Conservation (phyloP, 805 yeast species). For the Jamesozyma spencerorum region DNA sequence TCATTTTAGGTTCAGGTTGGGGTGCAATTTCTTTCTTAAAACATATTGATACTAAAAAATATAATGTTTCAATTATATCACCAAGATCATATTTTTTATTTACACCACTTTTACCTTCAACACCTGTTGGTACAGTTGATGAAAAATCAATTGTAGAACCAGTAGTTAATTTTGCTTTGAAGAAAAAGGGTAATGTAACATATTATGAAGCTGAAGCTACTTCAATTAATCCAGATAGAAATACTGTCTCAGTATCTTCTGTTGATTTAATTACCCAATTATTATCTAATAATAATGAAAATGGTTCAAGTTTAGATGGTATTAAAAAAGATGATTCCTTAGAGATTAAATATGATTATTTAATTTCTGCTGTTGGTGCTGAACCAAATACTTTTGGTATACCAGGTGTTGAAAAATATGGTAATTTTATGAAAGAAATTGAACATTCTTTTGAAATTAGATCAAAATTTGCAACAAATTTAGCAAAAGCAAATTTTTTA, state of each 20-base stretch:
- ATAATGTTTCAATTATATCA: constrained; percentile 80
- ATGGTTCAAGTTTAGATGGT: constrained; percentile 29
- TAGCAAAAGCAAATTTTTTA: constrained; percentile 80
- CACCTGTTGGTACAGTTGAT: constrained; percentile 84
- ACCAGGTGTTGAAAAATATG: constrained; percentile 80
- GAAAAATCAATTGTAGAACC: constrained; percentile 94
- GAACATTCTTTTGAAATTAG: constrained; percentile 78
- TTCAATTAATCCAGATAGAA: constrained; percentile 65
- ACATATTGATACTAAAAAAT: constrained; percentile 75
- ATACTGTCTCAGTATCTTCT: constrained; percentile 53
- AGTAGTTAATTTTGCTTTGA: constrained; percentile 76
- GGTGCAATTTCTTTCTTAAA: constrained; percentile 82
- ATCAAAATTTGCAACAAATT: constrained; percentile 69
- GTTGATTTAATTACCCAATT: constrained; percentile 29
- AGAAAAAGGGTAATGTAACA: constrained; percentile 63
- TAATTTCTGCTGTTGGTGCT: constrained; percentile 88
- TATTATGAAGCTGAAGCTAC: constrained; percentile 90
- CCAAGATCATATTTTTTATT: constrained; percentile 91
- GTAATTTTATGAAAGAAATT: constrained; percentile 81
- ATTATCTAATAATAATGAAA: constrained; percentile 1
- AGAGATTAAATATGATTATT: constrained; percentile 62
- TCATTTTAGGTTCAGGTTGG: constrained; percentile 86
- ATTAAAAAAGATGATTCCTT: constrained; percentile 34
- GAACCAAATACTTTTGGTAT: constrained; percentile 89
- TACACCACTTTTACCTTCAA: constrained; percentile 87